Percentiles rank a stretch among this genome's conserved stretches.
Conservation (phyloP, 2,329 filamentous ascomycete species). For the Clonostachys solani region DNA sequence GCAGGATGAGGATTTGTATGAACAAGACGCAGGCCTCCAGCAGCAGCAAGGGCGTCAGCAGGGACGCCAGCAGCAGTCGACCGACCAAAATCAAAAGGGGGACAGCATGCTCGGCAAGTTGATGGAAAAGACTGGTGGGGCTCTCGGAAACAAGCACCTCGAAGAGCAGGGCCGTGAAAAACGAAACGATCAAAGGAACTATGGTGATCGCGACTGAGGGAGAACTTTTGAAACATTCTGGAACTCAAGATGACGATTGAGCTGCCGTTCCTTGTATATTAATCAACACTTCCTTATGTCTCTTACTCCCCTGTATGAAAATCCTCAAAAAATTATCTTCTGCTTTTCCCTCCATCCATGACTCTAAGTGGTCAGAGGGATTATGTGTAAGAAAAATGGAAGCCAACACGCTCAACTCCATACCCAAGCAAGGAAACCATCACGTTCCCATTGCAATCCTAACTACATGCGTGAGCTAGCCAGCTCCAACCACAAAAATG, state of each 20-base stretch:
- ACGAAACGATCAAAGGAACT: slow-evolving; percentile 24
- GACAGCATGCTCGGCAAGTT: slow-evolving; percentile 51
- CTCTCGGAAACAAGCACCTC: slow-evolving; percentile 41
- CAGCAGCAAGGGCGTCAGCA: neutral
- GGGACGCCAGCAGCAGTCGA: neutral
- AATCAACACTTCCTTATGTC: too few species aligned
- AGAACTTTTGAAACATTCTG: too few species aligned
- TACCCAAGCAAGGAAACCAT: too few species aligned
- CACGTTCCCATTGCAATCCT: too few species aligned
- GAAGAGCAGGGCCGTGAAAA: slow-evolving; percentile 44
- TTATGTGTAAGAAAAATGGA: too few species aligned
- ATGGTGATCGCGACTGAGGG: neutral
- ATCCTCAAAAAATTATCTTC: neutral
- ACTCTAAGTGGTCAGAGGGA: too few species aligned
- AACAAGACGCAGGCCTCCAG: slow-evolving; percentile 3
- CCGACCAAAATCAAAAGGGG: slow-evolving; percentile 10
- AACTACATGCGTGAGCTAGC: too few species aligned
- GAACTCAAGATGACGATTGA: too few species aligned
- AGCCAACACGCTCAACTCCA: too few species aligned
- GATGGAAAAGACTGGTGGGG: slow-evolving; percentile 51
- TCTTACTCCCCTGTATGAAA: neutral
- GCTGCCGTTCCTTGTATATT: neutral
- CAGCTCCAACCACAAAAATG: neutral
- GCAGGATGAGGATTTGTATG: neutral
- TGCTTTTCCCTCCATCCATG: too few species aligned